Conservation (phyloP, 1,284 basidiomycete species). For the Chiua sp. region DNA sequence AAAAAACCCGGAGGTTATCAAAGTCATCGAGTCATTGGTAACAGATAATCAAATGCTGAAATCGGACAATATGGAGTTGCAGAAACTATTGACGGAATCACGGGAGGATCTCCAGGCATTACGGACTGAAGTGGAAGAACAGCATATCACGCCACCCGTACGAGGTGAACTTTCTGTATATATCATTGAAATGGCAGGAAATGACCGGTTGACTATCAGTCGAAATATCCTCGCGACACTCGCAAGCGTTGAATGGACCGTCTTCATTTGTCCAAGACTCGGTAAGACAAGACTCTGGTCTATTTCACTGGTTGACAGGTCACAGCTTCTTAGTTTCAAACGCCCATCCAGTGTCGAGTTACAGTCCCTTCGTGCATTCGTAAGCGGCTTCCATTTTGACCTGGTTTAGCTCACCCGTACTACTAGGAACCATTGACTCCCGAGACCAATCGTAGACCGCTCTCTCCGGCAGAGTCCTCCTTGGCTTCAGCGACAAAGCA, state of each 20-base stretch:
- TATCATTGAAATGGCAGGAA: neutral
- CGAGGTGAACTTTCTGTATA: slow-evolving; percentile 40
- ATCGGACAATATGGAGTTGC: slow-evolving; percentile 81
- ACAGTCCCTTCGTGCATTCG: slow-evolving; percentile 43
- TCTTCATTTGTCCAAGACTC: slow-evolving; percentile 45
- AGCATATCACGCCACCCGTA: slow-evolving; percentile 51
- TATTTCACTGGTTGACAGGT: slow-evolving; percentile 13
- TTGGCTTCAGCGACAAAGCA: slow-evolving; percentile 47
- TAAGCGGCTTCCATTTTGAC: slow-evolving; percentile 33
- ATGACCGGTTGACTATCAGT: slow-evolving; percentile 35
- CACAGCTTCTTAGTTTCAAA: slow-evolving; percentile 28
- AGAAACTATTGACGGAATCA: slow-evolving; percentile 71
- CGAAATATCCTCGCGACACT: slow-evolving; percentile 46
- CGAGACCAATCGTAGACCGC: slow-evolving; percentile 58
- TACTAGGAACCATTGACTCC: slow-evolving; percentile 64
- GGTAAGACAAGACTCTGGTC: slow-evolving; percentile 21
- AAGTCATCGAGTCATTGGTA: slow-evolving; percentile 81
- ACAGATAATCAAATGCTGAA: slow-evolving; percentile 84
- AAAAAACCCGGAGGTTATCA: slow-evolving; percentile 64
- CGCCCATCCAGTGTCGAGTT: slow-evolving; percentile 43
- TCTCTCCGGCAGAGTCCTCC: slow-evolving; percentile 60
- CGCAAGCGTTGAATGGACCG: slow-evolving; percentile 47
- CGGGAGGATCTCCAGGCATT: slow-evolving; percentile 77
- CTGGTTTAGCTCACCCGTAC: slow-evolving; percentile 11
- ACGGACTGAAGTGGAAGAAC: slow-evolving; percentile 78